Percentiles rank a stretch among this genome's conserved stretches.
Conservation (phyloP, 345 rosid species). For the Eucalyptus microcorys region DNA sequence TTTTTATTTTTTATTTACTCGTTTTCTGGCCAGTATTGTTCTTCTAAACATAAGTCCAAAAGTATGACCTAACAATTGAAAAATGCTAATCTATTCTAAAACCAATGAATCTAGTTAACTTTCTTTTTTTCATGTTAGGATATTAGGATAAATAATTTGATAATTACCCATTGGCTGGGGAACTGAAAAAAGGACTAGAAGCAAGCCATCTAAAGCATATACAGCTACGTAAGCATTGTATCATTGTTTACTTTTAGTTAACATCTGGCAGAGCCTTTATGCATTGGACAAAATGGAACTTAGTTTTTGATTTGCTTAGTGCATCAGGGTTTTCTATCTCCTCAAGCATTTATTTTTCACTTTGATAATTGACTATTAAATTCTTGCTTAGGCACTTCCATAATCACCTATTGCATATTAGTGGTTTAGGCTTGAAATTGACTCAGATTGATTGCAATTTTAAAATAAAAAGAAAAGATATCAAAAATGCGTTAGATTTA, state of each 20-base stretch:
- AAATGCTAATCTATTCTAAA: neutral
- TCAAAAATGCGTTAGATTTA: too few relatives aligned
- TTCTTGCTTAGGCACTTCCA: neutral
- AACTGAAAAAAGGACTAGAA: neutral
- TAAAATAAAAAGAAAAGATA: too few relatives aligned
- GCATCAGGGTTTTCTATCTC: neutral
- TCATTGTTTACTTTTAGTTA: neutral
- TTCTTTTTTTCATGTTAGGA: neutral
- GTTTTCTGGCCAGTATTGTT: neutral
- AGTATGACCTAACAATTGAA: neutral
- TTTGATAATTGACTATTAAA: neutral
- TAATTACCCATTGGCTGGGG: neutral
- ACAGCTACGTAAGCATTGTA: neutral
- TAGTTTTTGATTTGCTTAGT: neutral
- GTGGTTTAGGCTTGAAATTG: neutral
- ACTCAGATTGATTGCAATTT: neutral
- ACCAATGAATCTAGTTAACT: neutral
- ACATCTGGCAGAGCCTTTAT: neutral
- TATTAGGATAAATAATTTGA: neutral
- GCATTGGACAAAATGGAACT: neutral
- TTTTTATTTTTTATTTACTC: neutral
- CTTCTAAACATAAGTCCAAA: neutral
- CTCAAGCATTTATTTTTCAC: neutral
- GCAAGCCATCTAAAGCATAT: neutral
- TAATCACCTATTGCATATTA: neutral